Evolutionary conservation across 2,329 filamentous ascomycete species (phyloP).

Genomic region (Stemphylium lycopersici): DNA sequence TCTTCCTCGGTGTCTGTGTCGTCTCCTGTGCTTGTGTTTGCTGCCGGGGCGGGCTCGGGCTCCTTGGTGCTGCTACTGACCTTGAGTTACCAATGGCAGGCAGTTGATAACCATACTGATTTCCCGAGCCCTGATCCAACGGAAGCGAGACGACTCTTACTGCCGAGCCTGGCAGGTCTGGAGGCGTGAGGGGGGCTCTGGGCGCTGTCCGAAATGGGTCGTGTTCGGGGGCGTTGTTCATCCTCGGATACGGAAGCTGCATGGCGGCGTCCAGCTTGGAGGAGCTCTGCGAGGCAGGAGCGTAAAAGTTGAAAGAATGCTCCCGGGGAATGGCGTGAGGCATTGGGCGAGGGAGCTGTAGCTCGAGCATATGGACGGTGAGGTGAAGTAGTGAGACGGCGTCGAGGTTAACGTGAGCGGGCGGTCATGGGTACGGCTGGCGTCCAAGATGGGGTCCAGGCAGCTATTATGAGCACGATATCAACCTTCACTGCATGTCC

Average conservation of each 20-base stretch:
- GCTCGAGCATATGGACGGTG: constrained; percentile 47
- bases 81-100: constrained; percentile 46
- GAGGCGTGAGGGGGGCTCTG: constrained; percentile 42
- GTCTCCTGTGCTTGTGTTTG: constrained; percentile 30
- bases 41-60: constrained; percentile 29
- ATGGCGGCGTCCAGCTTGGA: constrained; percentile 40
- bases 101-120: constrained; percentile 43
- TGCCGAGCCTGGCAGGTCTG: constrained; percentile 40
- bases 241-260: constrained; percentile 43
- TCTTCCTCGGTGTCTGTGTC: constrained; percentile 35
- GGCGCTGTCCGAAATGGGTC: constrained; percentile 28
- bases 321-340: constrained; percentile 48
- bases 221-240: constrained; percentile 31
- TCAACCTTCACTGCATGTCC: constrained; percentile 30
- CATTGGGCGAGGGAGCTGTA: constrained; percentile 50
- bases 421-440: constrained; percentile 22
- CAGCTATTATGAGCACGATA: constrained; percentile 25
- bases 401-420: constrained; percentile 21
- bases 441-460: constrained; percentile 5
- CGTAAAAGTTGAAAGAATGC: constrained; percentile 43
- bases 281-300: constrained; percentile 26
- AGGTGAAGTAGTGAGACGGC: constrained; percentile 16
- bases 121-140: constrained; percentile 31
- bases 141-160: constrained; percentile 42
- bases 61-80: constrained; percentile 32